Percentiles rank a stretch among this genome's conserved stretches.
Evolutionary conservation across 306 rosid genomes (phyloP).

Genomic region (Vachellia collinsii): DNA sequence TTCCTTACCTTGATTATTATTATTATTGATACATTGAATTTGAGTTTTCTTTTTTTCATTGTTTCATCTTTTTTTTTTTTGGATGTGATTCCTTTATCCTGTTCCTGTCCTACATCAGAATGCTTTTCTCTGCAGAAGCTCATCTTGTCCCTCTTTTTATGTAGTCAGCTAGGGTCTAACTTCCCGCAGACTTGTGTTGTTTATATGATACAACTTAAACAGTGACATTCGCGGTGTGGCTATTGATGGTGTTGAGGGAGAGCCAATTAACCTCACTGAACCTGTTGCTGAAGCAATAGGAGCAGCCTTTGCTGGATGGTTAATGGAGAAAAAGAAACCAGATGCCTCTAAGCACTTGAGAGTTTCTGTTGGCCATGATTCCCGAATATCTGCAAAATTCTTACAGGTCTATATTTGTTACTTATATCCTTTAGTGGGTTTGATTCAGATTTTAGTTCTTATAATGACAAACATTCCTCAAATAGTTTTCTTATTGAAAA

Average conservation of each 20-base stretch:
- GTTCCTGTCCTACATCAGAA: not conserved
- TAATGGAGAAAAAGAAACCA: conserved; percentile 74
- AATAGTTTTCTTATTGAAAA: conserved; percentile 20
- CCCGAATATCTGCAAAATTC: conserved; percentile 79
- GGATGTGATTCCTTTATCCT: not conserved
- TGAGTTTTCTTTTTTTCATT: not conserved
- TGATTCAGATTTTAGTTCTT: conserved; percentile 21
- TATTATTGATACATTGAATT: not conserved
- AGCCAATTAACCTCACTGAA: conserved; percentile 80
- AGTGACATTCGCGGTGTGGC: conserved; percentile 98
- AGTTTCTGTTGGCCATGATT: conserved; percentile 91
- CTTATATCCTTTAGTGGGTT: conserved; percentile 29
- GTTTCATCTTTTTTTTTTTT: not conserved
- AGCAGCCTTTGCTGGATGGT: conserved; percentile 92
- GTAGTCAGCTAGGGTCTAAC: conserved; percentile 8
- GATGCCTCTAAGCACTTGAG: conserved; percentile 58
- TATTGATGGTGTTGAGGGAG: conserved; percentile 88
- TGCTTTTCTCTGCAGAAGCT: conserved; percentile 20
- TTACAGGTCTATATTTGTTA: conserved; percentile 66
- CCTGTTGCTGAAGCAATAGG: conserved; percentile 92
- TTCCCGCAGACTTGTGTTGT: conserved; percentile 36
- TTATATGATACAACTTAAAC: conserved; percentile 41
- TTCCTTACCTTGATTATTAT: too few relatives aligned
- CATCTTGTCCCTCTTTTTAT: conserved; percentile 26
- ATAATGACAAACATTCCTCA: conserved; percentile 1